Percentiles rank a stretch among this genome's conserved stretches.
These are phyloP conservation scores for Trichoderma lentiforme DNA, from an alignment of 2,329 filamentous ascomycete species.

Conservation along the genomic window DNA sequence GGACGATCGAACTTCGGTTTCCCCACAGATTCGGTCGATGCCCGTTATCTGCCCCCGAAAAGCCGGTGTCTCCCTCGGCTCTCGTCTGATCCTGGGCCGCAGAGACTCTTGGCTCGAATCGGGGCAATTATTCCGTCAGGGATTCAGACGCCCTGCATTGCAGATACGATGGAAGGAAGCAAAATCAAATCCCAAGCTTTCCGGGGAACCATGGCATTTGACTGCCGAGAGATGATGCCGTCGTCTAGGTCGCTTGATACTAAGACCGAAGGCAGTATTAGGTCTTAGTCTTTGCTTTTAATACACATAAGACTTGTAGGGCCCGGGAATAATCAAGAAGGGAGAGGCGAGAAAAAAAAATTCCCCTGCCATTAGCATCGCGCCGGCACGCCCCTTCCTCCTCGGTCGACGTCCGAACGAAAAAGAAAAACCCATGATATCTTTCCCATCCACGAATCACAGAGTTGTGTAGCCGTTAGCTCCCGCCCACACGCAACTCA, in stretches of 20 bases:
- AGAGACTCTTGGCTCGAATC: neutral
- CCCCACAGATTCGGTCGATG: slow-evolving; percentile 21
- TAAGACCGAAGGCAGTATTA: neutral
- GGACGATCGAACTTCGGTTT: slow-evolving; percentile 16
- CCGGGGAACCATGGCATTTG: neutral
- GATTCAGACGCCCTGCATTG: neutral
- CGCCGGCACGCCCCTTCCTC: slow-evolving; percentile 6
- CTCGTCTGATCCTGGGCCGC: neutral
- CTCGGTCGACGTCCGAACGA: slow-evolving; percentile 20
- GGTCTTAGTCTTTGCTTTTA: neutral
- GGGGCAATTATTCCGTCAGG: neutral
- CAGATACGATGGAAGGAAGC: neutral
- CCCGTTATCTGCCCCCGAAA: slow-evolving; percentile 12
- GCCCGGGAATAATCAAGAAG: slow-evolving; percentile 3
- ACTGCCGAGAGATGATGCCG: neutral
- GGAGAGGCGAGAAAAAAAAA: neutral
- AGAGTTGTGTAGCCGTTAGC: neutral
- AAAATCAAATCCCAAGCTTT: neutral
- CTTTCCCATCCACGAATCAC: slow-evolving; percentile 15
- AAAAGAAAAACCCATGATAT: neutral
- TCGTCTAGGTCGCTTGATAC: neutral
- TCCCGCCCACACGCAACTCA: slow-evolving; percentile 8
- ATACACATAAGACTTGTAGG: neutral
- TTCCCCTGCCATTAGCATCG: slow-evolving; percentile 8
- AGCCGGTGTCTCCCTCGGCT: neutral